Conservation (phyloP, 306 rosid species). For the Delonix regia region DNA sequence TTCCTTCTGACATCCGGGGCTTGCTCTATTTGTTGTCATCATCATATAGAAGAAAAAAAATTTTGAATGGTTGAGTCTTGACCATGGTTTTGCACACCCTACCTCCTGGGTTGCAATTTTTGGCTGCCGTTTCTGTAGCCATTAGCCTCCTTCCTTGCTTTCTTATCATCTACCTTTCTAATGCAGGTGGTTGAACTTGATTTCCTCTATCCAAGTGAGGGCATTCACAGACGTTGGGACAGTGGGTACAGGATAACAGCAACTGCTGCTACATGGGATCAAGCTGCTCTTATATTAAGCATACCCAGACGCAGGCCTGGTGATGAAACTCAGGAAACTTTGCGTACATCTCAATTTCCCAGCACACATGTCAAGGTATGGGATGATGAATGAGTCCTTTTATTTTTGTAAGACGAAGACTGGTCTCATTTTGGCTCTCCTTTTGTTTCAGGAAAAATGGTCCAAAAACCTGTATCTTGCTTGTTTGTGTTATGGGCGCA, state of each 20-base stretch:
- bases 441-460: constrained; percentile 86
- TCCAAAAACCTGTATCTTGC: constrained; percentile 86
- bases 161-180: constrained; percentile 1
- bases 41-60: no score
- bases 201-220: constrained; percentile 96
- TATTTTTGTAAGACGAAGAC: neutral
- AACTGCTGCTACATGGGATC: constrained; percentile 95
- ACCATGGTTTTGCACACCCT: neutral
- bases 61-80: neutral
- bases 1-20: neutral
- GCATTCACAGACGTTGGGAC: constrained; percentile 96
- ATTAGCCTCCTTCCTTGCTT: neutral
- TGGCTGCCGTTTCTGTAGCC: neutral
- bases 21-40: neutral
- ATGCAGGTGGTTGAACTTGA: constrained; percentile 92
- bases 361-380: constrained; percentile 95
- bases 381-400: constrained; percentile 1
- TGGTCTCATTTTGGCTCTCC: constrained; percentile 22
- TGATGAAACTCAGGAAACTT: constrained; percentile 87
- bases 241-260: constrained; percentile 85
- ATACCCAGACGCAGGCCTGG: constrained; percentile 88
- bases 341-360: constrained; percentile 91
- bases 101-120: neutral
- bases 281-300: constrained; percentile 91
- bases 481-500: constrained; percentile 88